Conservation (phyloP, 1,284 basidiomycete genomes). For the Thecaphora frezii region DNA sequence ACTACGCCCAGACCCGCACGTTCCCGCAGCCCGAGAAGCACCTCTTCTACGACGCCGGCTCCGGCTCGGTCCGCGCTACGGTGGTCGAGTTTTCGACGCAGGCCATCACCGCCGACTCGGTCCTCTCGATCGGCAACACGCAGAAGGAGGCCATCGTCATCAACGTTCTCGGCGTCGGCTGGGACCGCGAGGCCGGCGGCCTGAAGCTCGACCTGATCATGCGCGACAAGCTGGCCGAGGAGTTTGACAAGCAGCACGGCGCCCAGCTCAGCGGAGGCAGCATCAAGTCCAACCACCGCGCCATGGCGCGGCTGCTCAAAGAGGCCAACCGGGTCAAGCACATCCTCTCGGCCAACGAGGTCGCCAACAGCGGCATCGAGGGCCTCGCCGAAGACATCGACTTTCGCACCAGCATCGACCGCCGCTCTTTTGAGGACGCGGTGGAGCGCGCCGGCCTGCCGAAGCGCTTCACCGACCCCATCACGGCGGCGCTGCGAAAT, state of each 20-base stretch:
- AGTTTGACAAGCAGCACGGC: constrained; percentile 71
- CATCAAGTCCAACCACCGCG: constrained; percentile 68
- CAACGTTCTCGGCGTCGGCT: constrained; percentile 76
- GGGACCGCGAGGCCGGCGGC: constrained; percentile 76
- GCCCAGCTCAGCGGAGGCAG: constrained; percentile 41
- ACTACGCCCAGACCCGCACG: constrained; percentile 87
- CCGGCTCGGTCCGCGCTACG: constrained; percentile 81
- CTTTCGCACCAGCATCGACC: constrained; percentile 75
- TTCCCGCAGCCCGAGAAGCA: constrained; percentile 76
- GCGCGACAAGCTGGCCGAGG: constrained; percentile 75
- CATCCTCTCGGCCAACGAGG: constrained; percentile 88
- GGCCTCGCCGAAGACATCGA: constrained; percentile 87
- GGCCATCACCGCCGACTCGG: constrained; percentile 42
- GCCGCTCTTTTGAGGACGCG: constrained; percentile 73
- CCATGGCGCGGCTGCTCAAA: constrained; percentile 89
- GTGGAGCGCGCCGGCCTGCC: constrained; percentile 31
- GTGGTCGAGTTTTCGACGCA: constrained; percentile 71
- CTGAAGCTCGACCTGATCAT: constrained; percentile 80
- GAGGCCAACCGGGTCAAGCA: constrained; percentile 89
- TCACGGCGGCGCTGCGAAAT: constrained; percentile 72
- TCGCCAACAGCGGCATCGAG: constrained; percentile 77
- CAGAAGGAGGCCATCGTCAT: constrained; percentile 71
- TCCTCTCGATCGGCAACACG: constrained; percentile 63
- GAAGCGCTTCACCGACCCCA: constrained; percentile 55
- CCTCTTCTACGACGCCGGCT: constrained; percentile 90